Conservation (phyloP, 805 yeast genomes). For the Maudiozyma serrabonitensis region DNA sequence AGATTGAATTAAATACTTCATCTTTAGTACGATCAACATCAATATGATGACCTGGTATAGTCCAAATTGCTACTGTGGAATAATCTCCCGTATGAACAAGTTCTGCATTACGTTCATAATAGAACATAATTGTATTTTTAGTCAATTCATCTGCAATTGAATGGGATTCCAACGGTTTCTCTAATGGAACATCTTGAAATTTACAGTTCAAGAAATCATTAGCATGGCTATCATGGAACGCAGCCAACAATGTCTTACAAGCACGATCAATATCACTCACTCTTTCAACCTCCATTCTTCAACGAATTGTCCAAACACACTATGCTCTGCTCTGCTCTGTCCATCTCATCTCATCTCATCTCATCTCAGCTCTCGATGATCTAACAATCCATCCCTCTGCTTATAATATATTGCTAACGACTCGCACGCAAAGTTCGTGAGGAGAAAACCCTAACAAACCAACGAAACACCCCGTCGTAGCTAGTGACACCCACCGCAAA, state of each 20-base stretch:
- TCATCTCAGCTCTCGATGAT: too few species aligned
- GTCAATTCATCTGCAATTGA: conserved; percentile 4
- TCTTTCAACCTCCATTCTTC: conserved; percentile 3
- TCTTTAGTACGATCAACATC: conserved; percentile 22
- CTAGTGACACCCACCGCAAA: too few species aligned
- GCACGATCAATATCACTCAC: conserved; percentile 21
- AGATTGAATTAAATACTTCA: conserved; percentile 21
- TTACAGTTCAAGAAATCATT: conserved; percentile 26
- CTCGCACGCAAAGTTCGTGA: too few species aligned
- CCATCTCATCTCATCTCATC: too few species aligned
- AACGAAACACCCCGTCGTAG: too few species aligned
- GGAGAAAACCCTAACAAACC: too few species aligned
- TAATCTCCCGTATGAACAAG: conserved; percentile 25
- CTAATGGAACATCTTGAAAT: conserved; percentile 19
- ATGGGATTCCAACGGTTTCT: conserved; percentile 13
- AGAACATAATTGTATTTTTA: conserved; percentile 17
- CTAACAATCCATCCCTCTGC: too few species aligned
- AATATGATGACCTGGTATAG: conserved; percentile 19
- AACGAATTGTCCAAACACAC: too few species aligned
- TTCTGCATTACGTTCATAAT: conserved; percentile 27
- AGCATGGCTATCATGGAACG: conserved; percentile 21
- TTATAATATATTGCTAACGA: too few species aligned
- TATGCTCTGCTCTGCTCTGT: not conserved
- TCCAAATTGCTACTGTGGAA: conserved; percentile 28
- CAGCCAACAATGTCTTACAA: conserved; percentile 18